Base-by-base conservation (phyloP, 1,139 yeast species). In the Suhomyces taliae region DNA sequence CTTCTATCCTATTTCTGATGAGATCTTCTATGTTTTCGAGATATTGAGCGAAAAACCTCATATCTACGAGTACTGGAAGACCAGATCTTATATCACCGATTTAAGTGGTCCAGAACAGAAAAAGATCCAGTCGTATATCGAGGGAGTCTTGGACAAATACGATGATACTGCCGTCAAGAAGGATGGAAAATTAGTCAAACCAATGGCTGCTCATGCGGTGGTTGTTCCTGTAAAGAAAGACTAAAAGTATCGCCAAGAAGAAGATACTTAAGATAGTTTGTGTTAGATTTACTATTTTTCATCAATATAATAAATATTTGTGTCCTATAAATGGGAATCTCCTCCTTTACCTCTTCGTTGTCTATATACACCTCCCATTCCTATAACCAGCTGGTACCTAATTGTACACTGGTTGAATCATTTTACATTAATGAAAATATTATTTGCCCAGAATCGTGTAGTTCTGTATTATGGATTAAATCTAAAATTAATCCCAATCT, bases 71-170 rank as follows among this genome's bases (percentile, higher is more conserved):
- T 77, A 78, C 52, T 81, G 87, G 87, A 70, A 70, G 48, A 78
- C 85, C 1, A 69, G 87, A 52, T 77, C 84, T 37, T 83, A 78
- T 56, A 77, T 83, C 48, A 81, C 87, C 2, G 69, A 68, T 8
- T 60, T 81, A 43, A 54, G 70, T 2, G 70, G 66, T 0, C 66
- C 58, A 1, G 74, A 78, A 52, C 72, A 73, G 37, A 19, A 43
- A 2, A 54, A 59, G 36, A 53, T 79, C 34, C 62, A 69, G 45
- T 38, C 53, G 6, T 54, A 66, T 2, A 55, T 80, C 4, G 67
- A 74, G 4, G 51, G 53, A 2, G 52, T 69, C 24, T 36, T 62
- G 14, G 47, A 50, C 6, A 48, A 53, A 2, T 53, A 63, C 3
- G 57, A 51, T 1, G 51, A 55, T 4, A 10, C 32, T 1, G 43